Evolutionary conservation across 345 rosid species (phyloP), one percentile per base, ranked within the genome.

Genomic region (Populus simonii): DNA sequence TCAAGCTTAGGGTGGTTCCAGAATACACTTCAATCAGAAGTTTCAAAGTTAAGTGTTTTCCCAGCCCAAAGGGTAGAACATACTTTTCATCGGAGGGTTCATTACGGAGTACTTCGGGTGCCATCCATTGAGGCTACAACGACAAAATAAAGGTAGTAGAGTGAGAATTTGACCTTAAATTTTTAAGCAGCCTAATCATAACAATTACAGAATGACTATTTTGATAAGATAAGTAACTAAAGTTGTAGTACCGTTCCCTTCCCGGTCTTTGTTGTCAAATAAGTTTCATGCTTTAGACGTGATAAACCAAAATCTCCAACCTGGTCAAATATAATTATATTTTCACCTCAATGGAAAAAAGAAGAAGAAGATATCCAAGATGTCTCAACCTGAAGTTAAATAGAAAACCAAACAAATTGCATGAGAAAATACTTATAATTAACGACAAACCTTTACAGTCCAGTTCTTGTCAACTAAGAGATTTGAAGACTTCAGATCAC

Each of bases 251-350:
- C 99, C 81, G 99, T 96, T 85, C 99, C 99, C 81, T 88, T 93
- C 76, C 98, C 98, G 6, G 93, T 88, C 88, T 87, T 91, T 63
- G 92, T 84, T 76, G 92, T 85, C 57, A 96, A 88, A 84, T 83
- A 92, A 36, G 98, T 89, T 82, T 89, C 94, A 53, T 88, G 94
- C 84, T 96, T 96, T 77, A 96, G 89, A 81, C 99, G 97, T 7
- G 99, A 96, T 73, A 96, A 89, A 83, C 99, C 99, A 89, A 96
- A 96, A 89, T 96, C 99, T 71, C 96, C 96, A 75, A 96, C 99
- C 98, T 93, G 86, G 80, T 72, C 23, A 83, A 62, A 82, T 38
- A 66, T 71, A 22, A 74, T 49, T 23, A 33, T 31, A 7, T 36
- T 68, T 68, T 20, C 36, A 72, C 71, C 78, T 29, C 20, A 57